Percentiles rank a stretch among this genome's conserved stretches.
These are phyloP conservation scores for grape (Vitis vinifera) DNA, from an alignment of 164 flowering plant species.

Conservation along the genomic window DNA sequence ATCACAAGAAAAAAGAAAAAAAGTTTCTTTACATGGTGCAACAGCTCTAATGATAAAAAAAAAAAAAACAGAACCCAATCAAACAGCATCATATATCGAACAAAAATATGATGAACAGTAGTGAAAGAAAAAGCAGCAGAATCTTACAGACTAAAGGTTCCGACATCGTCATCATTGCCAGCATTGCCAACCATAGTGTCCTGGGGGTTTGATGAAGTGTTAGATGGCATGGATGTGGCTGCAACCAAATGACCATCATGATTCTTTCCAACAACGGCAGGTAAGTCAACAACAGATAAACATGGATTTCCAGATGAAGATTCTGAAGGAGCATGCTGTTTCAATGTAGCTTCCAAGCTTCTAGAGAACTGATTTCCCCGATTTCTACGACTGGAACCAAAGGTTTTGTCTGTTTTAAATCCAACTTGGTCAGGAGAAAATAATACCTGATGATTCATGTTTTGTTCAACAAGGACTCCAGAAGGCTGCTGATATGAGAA, in stretches of 20 bases:
- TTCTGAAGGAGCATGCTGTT: constrained; percentile 27
- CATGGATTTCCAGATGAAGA: constrained; percentile 32
- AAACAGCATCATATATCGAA: neutral
- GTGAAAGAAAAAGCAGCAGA: neutral
- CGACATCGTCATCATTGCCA: constrained; percentile 32
- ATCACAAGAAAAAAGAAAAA: too few relatives aligned
- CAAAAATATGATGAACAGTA: neutral
- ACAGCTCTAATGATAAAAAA: neutral
- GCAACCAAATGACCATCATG: constrained; percentile 25
- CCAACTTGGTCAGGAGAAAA: constrained; percentile 62
- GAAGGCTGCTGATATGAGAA: constrained; percentile 39
- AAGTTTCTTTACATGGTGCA: too few relatives aligned
- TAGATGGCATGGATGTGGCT: constrained; percentile 25
- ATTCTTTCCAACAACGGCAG: constrained; percentile 35
- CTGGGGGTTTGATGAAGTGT: constrained; percentile 27
- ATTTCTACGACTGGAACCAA: constrained; percentile 30
- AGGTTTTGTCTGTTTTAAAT: constrained; percentile 28
- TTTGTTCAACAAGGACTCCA: constrained; percentile 58
- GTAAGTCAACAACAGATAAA: constrained; percentile 31
- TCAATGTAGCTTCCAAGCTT: constrained; percentile 27
- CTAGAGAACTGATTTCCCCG: constrained; percentile 30
- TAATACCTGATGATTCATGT: constrained; percentile 39
- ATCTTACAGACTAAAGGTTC: constrained; percentile 62
- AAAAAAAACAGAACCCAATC: neutral
- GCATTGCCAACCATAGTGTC: constrained; percentile 34